Percentiles rank a stretch among this genome's conserved stretches.
Evolutionary conservation across 2,329 filamentous ascomycete genomes (phyloP).

Genomic region (Diaporthe citrichinensis): DNA sequence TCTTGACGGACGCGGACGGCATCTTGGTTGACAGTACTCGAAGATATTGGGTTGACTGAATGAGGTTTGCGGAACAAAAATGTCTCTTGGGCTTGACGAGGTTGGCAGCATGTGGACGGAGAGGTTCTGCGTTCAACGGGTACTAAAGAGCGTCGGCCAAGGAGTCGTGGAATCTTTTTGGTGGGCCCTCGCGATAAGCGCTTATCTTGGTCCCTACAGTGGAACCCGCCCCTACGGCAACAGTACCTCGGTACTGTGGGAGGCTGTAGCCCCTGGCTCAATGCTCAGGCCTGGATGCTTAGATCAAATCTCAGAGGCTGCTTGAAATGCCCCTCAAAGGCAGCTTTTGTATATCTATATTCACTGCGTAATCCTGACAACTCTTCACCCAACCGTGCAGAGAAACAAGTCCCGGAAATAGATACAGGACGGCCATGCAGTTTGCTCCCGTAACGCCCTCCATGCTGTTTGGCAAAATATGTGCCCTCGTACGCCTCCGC

Average conservation of each 20-base stretch:
- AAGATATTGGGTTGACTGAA: background rate
- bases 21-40: slow-evolving; percentile 51
- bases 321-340: background rate
- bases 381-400: background rate
- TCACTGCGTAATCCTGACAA: background rate
- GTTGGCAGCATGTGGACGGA: too few species aligned
- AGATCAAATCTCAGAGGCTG: background rate
- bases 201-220: background rate
- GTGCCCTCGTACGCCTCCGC: slow-evolving; percentile 1
- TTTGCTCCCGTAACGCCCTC: slow-evolving; percentile 37
- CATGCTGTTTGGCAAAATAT: slow-evolving; percentile 29
- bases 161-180: slow-evolving; percentile 32
- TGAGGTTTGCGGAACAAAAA: too few species aligned
- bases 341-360: background rate
- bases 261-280: background rate
- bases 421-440: slow-evolving; percentile 25
- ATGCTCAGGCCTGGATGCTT: background rate
- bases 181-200: slow-evolving; percentile 27
- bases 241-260: background rate
- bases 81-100: background rate
- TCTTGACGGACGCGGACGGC: slow-evolving; percentile 70
- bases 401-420: slow-evolving; percentile 15
- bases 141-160: background rate
- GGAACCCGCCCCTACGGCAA: too few species aligned
- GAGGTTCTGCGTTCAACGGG: background rate